Percentiles rank a stretch among this genome's conserved stretches.
Conservation (phyloP, 257 asterid species). For the Plectranthus barbatus region DNA sequence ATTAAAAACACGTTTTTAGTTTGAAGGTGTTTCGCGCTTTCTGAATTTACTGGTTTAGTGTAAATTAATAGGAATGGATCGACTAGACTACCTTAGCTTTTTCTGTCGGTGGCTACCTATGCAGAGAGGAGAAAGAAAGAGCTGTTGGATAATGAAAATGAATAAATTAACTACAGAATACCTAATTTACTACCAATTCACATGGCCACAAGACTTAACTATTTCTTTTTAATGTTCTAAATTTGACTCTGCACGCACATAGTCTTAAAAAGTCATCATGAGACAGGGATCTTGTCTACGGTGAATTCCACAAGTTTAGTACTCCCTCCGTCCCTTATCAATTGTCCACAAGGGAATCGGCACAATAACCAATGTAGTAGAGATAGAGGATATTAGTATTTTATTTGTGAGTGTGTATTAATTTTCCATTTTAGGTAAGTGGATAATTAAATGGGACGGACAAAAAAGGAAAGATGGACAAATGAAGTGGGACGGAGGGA, state of each 20-base stretch:
- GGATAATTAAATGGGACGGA: too few species aligned
- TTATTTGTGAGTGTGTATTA: too few species aligned
- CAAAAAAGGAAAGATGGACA: too few species aligned
- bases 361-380: too few species aligned
- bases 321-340: too few species aligned
- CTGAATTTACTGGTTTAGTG: neutral
- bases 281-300: conserved; percentile 23
- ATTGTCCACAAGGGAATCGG: too few species aligned
- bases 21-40: too few species aligned
- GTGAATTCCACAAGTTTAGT: conserved; percentile 21
- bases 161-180: neutral
- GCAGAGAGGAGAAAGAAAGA: neutral
- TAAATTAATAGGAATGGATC: neutral
- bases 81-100: neutral
- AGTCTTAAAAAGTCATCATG: conserved; percentile 22
- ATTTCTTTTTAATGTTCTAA: neutral
- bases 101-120: neutral
- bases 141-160: conserved; percentile 3
- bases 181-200: conserved; percentile 20
- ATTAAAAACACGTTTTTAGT: too few species aligned
- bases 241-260: conserved; percentile 13
- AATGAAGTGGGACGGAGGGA: too few species aligned
- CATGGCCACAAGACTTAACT: conserved; percentile 18
- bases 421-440: too few species aligned
- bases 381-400: too few species aligned